phyloP scores from a whole-genome alignment of 805 yeast genomes.

The Cyberlindnera mrakii region DNA sequence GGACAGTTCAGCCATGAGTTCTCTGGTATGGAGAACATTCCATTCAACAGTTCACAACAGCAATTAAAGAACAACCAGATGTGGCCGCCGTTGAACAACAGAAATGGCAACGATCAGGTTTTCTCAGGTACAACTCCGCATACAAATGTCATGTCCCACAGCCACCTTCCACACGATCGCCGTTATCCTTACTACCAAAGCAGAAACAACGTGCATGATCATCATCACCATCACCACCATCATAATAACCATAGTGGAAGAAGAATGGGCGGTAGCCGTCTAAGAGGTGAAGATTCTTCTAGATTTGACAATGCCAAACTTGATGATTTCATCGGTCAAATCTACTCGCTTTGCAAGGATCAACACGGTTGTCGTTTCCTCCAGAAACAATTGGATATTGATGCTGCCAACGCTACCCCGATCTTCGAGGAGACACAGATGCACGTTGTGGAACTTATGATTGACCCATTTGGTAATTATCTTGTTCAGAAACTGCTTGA shows the following conservation, averaged over 20 bases:
- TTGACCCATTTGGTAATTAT: slow-evolving; percentile 96
- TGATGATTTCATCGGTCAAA: slow-evolving; percentile 64
- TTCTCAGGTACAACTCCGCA: slow-evolving; percentile 6
- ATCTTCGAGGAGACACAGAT: slow-evolving; percentile 77
- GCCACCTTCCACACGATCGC: slow-evolving; percentile 11
- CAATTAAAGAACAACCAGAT: slow-evolving; percentile 17
- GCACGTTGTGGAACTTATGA: slow-evolving; percentile 83
- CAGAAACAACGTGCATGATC: slow-evolving; percentile 8
- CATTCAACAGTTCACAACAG: slow-evolving; percentile 11
- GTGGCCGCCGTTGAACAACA: slow-evolving; percentile 21
- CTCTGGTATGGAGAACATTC: slow-evolving; percentile 11
- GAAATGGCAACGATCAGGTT: slow-evolving; percentile 6
- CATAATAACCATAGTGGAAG: slow-evolving; percentile 12
- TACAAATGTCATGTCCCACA: slow-evolving; percentile 8
- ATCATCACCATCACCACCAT: slow-evolving; percentile 7
- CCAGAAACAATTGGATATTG: slow-evolving; percentile 76
- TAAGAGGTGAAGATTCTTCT: slow-evolving; percentile 55
- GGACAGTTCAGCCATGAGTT: slow-evolving; percentile 9
- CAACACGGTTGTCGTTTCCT: slow-evolving; percentile 95
- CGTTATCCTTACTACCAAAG: slow-evolving; percentile 15
- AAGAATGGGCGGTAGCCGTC: slow-evolving; percentile 15
- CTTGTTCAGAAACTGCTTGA: slow-evolving; percentile 87
- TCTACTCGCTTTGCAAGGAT: slow-evolving; percentile 81
- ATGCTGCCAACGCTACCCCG: slow-evolving; percentile 56
- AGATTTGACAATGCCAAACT: slow-evolving; percentile 62